These are phyloP conservation scores for Colletotrichum acutatum DNA, from an alignment of 2,329 filamentous ascomycete genomes.

Conservation along the genomic window DNA sequence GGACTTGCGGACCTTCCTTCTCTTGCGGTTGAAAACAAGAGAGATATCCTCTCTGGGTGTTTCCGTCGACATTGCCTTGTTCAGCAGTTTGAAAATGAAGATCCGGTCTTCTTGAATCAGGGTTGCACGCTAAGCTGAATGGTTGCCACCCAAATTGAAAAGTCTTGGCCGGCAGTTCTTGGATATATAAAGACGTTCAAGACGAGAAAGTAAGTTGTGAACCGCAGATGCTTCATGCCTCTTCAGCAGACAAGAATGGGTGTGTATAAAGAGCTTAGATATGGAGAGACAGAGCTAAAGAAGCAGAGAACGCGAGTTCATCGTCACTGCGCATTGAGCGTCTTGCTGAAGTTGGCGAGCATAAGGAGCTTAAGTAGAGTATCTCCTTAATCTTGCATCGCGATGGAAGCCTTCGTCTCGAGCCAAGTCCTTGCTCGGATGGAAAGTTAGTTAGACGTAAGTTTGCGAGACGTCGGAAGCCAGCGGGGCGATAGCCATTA, in stretches of 20 bases:
- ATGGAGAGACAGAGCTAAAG: not conserved
- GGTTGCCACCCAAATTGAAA: too few relatives aligned
- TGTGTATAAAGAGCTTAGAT: too few relatives aligned
- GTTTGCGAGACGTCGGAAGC: not conserved
- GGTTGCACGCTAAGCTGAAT: not conserved
- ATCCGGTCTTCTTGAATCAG: not conserved
- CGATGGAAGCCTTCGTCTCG: not conserved
- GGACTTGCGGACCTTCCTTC: slow-evolving; percentile 15
- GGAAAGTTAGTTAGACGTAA: not conserved
- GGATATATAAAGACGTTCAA: too few relatives aligned
- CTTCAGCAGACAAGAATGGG: too few relatives aligned
- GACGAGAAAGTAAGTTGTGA: too few relatives aligned
- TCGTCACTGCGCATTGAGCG: not conserved
- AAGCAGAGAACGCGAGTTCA: not conserved
- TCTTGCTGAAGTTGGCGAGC: not conserved
- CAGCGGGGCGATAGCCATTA: not conserved
- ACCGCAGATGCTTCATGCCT: too few relatives aligned
- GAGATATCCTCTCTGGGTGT: not conserved
- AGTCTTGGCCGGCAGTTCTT: too few relatives aligned
- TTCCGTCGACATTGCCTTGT: not conserved
- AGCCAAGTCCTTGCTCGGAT: not conserved
- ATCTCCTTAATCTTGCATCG: not conserved
- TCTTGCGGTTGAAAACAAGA: slow-evolving; percentile 1
- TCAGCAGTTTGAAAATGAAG: too few relatives aligned
- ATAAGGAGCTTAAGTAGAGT: not conserved